Conservation (phyloP, 129 eudicot genomes). For the Deinandra increscens region DNA sequence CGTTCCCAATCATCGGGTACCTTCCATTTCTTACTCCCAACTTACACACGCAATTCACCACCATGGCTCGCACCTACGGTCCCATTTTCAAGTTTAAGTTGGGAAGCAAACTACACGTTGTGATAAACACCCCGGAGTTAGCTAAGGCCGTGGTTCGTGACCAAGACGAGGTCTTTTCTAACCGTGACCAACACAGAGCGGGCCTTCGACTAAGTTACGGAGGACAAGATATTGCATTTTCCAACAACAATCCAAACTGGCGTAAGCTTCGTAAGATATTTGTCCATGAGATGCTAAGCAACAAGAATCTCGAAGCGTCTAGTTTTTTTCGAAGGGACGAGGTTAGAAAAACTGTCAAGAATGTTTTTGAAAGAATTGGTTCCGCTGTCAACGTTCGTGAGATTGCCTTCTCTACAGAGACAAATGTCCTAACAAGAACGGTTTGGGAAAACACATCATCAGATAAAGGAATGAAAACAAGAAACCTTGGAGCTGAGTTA, state of each 20-base stretch:
- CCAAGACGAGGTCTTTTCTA: constrained; percentile 7
- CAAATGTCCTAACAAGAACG: background rate
- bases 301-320: too few species aligned
- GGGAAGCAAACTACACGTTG: constrained; percentile 1
- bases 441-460: constrained; percentile 4
- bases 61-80: constrained; percentile 7
- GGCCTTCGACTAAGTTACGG: background rate
- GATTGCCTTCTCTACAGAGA: background rate
- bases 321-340: too few species aligned
- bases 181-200: background rate
- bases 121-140: background rate
- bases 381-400: background rate
- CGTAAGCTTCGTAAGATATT: too few species aligned
- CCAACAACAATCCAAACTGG: background rate
- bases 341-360: too few species aligned
- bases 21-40: background rate
- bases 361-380: background rate
- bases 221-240: background rate
- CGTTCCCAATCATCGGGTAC: constrained; percentile 3
- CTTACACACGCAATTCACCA: background rate
- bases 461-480: too few species aligned
- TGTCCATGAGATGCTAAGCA: too few species aligned
- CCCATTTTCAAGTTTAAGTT: constrained; percentile 8
- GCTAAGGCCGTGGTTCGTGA: background rate
- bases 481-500: too few species aligned